A percentile compares a stretch with the other conserved stretches of the same genome.
These are phyloP conservation scores for Leucocoprinus birnbaumii DNA, from an alignment of 768 basidiomycete genomes.

Conservation along the genomic window DNA sequence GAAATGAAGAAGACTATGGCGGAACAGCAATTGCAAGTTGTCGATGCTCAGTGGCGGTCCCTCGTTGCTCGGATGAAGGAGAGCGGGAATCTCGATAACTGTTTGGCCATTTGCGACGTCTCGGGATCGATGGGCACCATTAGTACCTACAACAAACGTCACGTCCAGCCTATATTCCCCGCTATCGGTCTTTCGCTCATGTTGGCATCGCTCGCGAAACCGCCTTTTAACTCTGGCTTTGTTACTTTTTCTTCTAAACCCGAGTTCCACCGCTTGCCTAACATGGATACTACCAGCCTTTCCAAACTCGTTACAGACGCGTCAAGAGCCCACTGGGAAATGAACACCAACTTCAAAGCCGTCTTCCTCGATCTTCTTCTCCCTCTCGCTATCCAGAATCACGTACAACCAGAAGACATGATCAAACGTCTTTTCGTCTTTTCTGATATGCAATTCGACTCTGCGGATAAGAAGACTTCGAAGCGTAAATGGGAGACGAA, in stretches of 20 bases:
- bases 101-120: constrained; percentile 70
- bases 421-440: constrained; percentile 76
- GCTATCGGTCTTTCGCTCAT: constrained; percentile 66
- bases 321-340: constrained; percentile 36
- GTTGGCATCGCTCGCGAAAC: constrained; percentile 55
- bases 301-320: constrained; percentile 35
- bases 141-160: not conserved
- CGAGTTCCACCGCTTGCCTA: constrained; percentile 44
- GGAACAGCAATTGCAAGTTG: constrained; percentile 37
- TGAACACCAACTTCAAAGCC: constrained; percentile 61
- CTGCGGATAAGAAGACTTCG: constrained; percentile 7
- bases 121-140: constrained; percentile 67
- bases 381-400: constrained; percentile 52
- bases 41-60: constrained; percentile 67
- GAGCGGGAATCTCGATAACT: constrained; percentile 54
- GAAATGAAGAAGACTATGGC: constrained; percentile 27
- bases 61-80: constrained; percentile 52
- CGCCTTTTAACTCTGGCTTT: constrained; percentile 64
- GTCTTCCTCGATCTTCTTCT: constrained; percentile 64
- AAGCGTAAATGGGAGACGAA: constrained; percentile 53
- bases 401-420: constrained; percentile 67
- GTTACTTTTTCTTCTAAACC: constrained; percentile 65
- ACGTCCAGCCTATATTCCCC: constrained; percentile 50
- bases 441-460: constrained; percentile 78
- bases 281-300: constrained; percentile 30